These are phyloP conservation scores for Leishmania tarentolae DNA, from an alignment of 208 protist species.

Conservation along the genomic window DNA sequence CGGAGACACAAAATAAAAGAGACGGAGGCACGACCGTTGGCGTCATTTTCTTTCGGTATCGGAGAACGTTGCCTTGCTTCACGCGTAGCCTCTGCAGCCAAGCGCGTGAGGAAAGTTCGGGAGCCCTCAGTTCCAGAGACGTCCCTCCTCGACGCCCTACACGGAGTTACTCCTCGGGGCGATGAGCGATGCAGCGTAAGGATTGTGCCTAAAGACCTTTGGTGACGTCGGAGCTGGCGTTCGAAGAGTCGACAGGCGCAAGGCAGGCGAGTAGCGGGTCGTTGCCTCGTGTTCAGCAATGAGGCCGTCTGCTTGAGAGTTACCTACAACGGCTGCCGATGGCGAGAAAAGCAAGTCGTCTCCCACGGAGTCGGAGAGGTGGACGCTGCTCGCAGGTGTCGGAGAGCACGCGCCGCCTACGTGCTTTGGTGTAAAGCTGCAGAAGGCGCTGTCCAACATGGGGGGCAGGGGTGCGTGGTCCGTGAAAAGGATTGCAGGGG, in stretches of 20 bases:
- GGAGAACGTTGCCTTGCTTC: background rate
- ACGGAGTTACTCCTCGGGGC: background rate
- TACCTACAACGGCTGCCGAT: background rate
- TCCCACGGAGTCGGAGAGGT: slow-evolving; percentile 12
- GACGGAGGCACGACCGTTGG: background rate
- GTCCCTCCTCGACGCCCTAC: background rate
- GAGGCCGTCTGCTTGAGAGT: background rate
- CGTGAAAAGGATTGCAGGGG: background rate
- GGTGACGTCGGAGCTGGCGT: background rate
- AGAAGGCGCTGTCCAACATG: background rate
- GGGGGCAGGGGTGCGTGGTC: background rate
- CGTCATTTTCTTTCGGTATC: background rate
- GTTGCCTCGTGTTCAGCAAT: slow-evolving; percentile 1
- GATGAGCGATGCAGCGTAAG: slow-evolving; percentile 7
- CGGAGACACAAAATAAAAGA: background rate
- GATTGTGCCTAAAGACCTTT: slow-evolving; percentile 8
- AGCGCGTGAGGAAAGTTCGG: background rate
- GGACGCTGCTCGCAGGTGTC: slow-evolving; percentile 3
- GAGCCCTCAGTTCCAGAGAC: background rate
- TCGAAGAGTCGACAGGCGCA: background rate
- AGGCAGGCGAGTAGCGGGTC: slow-evolving; percentile 1
- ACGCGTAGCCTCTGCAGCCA: background rate
- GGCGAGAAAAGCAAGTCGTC: slow-evolving; percentile 1
- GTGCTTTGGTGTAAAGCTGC: background rate
- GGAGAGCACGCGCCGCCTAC: background rate